Conservation (phyloP, 306 rosid genomes). For the Benincasa hispida region DNA sequence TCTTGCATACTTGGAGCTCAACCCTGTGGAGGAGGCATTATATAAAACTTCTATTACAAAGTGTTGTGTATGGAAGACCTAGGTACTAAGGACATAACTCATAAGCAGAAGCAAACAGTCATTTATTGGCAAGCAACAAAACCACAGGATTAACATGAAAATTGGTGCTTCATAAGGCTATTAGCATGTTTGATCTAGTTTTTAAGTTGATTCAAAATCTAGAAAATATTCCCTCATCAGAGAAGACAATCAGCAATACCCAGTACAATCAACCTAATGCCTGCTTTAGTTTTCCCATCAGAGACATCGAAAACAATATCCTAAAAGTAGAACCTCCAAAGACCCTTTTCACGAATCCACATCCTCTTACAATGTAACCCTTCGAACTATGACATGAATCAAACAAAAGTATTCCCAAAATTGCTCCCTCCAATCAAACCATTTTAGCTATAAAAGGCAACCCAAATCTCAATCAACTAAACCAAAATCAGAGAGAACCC, state of each 20-base stretch:
- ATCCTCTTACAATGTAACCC: not conserved
- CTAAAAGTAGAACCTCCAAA: not conserved
- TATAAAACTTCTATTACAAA: not conserved
- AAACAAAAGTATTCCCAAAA: not conserved
- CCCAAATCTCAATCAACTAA: not conserved
- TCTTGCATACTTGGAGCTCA: slow-evolving; percentile 23
- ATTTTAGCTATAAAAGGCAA: not conserved
- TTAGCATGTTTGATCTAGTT: not conserved
- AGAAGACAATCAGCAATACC: not conserved
- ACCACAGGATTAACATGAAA: not conserved
- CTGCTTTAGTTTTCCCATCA: not conserved
- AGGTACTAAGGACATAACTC: not conserved
- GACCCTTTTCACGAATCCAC: not conserved
- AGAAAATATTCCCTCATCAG: not conserved
- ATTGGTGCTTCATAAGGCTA: not conserved
- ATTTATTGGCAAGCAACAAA: not conserved
- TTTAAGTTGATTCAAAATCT: not conserved
- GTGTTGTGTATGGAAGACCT: not conserved
- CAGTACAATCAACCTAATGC: not conserved
- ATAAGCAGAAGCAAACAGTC: not conserved
- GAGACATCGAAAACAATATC: not conserved
- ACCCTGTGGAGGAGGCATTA: slow-evolving; percentile 24
- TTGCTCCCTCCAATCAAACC: not conserved
- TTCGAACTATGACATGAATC: not conserved
- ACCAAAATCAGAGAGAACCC: not conserved